phyloP scores from a whole-genome alignment of 768 basidiomycete species.

The Calocera cornea region DNA sequence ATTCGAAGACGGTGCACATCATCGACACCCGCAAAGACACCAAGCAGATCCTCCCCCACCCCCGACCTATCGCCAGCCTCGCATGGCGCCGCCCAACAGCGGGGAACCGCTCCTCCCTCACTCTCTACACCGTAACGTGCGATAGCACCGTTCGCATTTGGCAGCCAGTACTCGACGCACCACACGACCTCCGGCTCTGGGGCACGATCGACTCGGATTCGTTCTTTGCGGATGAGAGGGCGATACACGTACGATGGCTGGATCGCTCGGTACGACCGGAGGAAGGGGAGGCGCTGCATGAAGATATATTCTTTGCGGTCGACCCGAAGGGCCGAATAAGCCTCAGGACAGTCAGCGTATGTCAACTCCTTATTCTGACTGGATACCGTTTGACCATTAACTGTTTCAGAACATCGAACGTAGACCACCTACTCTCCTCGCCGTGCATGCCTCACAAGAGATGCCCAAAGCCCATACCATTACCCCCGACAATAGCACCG shows the following conservation, averaged over 20 bases:
- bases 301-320: slow-evolving; percentile 20
- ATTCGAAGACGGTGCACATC: slow-evolving; percentile 43
- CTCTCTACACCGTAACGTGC: slow-evolving; percentile 71
- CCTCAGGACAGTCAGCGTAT: slow-evolving; percentile 18
- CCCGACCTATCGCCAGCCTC: slow-evolving; percentile 54
- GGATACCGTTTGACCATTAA: background rate
- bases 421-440: slow-evolving; percentile 46
- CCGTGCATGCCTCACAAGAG: slow-evolving; percentile 5
- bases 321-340: slow-evolving; percentile 16
- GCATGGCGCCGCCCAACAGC: slow-evolving; percentile 59
- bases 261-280: slow-evolving; percentile 9
- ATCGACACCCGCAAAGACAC: slow-evolving; percentile 62
- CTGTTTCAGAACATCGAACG: slow-evolving; percentile 66
- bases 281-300: slow-evolving; percentile 15
- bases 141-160: slow-evolving; percentile 76
- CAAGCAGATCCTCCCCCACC: slow-evolving; percentile 56
- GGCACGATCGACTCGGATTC: slow-evolving; percentile 58
- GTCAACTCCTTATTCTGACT: background rate
- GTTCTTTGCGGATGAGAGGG: slow-evolving; percentile 26
- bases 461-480: slow-evolving; percentile 6
- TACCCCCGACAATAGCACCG: slow-evolving; percentile 6
- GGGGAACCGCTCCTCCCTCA: slow-evolving; percentile 48
- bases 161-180: slow-evolving; percentile 74
- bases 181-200: slow-evolving; percentile 72
- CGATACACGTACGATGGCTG: background rate